Percentiles rank a stretch among this genome's conserved stretches.
phyloP scores from a whole-genome alignment of 768 basidiomycete species.

The Artomyces pyxidatus region DNA sequence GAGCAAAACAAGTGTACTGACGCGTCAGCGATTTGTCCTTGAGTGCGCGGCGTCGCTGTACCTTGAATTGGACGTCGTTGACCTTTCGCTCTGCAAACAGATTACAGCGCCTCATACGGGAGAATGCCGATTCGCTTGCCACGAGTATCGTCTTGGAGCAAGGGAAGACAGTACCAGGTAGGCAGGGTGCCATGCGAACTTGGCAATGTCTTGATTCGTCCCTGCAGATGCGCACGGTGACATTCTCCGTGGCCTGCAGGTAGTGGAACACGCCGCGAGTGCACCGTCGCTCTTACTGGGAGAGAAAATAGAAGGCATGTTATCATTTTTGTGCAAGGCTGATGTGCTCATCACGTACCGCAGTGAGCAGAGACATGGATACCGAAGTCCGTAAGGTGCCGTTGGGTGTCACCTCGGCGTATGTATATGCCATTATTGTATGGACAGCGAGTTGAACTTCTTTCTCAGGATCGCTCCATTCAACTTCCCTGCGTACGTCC shows the following conservation, averaged over 20 bases:
- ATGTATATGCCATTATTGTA: background rate
- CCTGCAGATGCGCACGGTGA: constrained; percentile 86
- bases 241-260: constrained; percentile 86
- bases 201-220: background rate
- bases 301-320: constrained; percentile 82
- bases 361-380: constrained; percentile 95
- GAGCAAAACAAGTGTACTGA: constrained; percentile 78
- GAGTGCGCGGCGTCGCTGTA: constrained; percentile 51
- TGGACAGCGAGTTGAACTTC: background rate
- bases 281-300: constrained; percentile 83
- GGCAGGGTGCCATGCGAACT: constrained; percentile 13
- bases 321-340: background rate
- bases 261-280: constrained; percentile 72
- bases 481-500: constrained; percentile 77
- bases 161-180: constrained; percentile 87
- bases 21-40: constrained; percentile 80
- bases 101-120: constrained; percentile 78
- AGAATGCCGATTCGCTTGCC: constrained; percentile 81
- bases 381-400: constrained; percentile 80
- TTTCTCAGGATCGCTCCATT: constrained; percentile 66
- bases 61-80: background rate
- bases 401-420: constrained; percentile 79
- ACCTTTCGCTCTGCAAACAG: constrained; percentile 38
- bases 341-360: background rate
- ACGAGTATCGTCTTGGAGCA: constrained; percentile 90